phyloP scores from a whole-genome alignment of 2,329 filamentous ascomycete species.

The Sporothrix brunneoviolacea region DNA sequence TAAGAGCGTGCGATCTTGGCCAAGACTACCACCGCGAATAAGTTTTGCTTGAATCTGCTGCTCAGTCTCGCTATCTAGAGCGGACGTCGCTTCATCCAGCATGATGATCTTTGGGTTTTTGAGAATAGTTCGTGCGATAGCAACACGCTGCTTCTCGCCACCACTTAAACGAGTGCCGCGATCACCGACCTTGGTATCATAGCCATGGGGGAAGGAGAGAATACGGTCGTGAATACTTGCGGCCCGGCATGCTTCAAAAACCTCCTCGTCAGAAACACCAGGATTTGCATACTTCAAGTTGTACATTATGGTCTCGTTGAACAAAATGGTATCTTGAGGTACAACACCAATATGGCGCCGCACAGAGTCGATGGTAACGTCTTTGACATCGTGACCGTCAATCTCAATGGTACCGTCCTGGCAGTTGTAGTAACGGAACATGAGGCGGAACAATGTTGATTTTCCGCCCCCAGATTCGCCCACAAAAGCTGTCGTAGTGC shows the following conservation, averaged over 20 bases:
- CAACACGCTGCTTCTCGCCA: constrained; percentile 54
- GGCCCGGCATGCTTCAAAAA: constrained; percentile 44
- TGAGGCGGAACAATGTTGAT: constrained; percentile 88
- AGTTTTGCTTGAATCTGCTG: constrained; percentile 60
- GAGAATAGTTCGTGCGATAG: constrained; percentile 58
- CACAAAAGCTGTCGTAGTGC: constrained; percentile 91
- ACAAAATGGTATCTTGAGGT: constrained; percentile 80
- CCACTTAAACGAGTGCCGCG: constrained; percentile 49
- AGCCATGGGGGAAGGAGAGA: constrained; percentile 45
- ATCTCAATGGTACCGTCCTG: constrained; percentile 73
- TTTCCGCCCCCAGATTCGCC: constrained; percentile 96
- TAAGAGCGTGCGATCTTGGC: constrained; percentile 80
- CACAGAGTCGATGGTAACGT: constrained; percentile 89
- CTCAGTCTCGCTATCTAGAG: constrained; percentile 57
- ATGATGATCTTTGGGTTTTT: constrained; percentile 65
- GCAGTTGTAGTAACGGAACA: constrained; percentile 95
- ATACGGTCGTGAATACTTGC: constrained; percentile 51
- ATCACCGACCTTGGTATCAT: constrained; percentile 47
- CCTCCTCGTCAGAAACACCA: constrained; percentile 40
- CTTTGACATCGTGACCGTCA: constrained; percentile 76
- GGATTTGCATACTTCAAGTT: constrained; percentile 48
- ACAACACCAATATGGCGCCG: constrained; percentile 89
- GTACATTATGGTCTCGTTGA: constrained; percentile 50
- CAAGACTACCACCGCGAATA: constrained; percentile 55
- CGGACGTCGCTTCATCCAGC: constrained; percentile 65